Base-by-base conservation (phyloP, 495 filamentous ascomycete genomes). In the Aspergillus funiculosus region DNA sequence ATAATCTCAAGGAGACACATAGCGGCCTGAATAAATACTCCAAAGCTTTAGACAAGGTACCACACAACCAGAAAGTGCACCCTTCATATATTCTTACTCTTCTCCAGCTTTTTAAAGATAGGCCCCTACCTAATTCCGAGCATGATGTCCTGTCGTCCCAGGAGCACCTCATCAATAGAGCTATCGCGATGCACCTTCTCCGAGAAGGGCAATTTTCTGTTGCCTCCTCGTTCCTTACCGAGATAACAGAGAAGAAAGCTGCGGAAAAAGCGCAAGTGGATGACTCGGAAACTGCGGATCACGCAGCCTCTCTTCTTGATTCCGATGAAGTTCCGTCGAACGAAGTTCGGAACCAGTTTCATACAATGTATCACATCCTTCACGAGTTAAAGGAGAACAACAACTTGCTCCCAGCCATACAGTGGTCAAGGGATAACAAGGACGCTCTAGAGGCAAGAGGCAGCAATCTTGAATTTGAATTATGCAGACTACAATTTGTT, bases 131-230 rank as follows among this genome's bases (percentile, higher is more conserved):
- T 0, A 73, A 65, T 21, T 82, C 80, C 35, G 86, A 89, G 30
- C 82, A 87, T 58, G 89, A 95, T 61, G 83, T 79, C n/a, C 78
- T 95, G 53, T 81, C 79, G 4, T 76, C 82, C 18, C 81, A 94
- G 48, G 71, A 82, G 4, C 66, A 75, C 26, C 75, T 95, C 7
- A 86, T 96, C 54, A 91, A 97, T 61, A 76, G 89, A 17, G 92
- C 92, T 15, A 92, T 97, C 43, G 87, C 86, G 2, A 95, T 98
- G 89, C 92, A 98, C 61, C 73, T 98, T 10, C 77, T 97, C 13
- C 82, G 92, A 17, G 94, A 97, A 70, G 92, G 92, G 26, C 85
- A 95, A 59, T 97, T 98, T 62, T 71, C 65, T 11, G 91, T 95
- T 1, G 90, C 90, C 2, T 74, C 80, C 4, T 87, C 83, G 3